Evolutionary conservation across 2,329 filamentous ascomycete species (phyloP).

Genomic region (Cercospora janseana): DNA sequence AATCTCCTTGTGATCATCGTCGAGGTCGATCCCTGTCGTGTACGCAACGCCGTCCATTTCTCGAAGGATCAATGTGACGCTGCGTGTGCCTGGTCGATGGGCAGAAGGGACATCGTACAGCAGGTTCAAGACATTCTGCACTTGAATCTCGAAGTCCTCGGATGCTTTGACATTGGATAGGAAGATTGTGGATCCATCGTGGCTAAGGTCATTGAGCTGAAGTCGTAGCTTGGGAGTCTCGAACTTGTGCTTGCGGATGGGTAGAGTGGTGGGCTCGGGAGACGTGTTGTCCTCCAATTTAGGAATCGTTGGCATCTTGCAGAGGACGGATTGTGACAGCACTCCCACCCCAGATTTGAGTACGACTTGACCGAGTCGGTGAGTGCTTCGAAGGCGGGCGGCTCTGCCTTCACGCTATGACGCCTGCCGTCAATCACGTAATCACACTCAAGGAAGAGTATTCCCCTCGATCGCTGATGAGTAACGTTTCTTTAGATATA

Average conservation of each 20-base stretch:
- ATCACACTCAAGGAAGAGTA: no score
- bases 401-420: no score
- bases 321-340: background rate
- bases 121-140: slow-evolving; percentile 65
- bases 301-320: slow-evolving; percentile 18
- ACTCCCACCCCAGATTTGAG: background rate
- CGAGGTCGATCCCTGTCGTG: slow-evolving; percentile 75
- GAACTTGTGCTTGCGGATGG: slow-evolving; percentile 35
- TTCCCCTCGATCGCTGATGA: background rate
- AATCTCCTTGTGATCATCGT: slow-evolving; percentile 87
- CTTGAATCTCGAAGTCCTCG: slow-evolving; percentile 59
- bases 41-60: slow-evolving; percentile 84
- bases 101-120: slow-evolving; percentile 59
- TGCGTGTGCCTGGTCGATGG: slow-evolving; percentile 65
- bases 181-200: slow-evolving; percentile 64
- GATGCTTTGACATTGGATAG: slow-evolving; percentile 64
- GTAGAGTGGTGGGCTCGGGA: slow-evolving; percentile 18
- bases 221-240: slow-evolving; percentile 49
- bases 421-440: no score
- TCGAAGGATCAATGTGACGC: slow-evolving; percentile 78
- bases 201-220: slow-evolving; percentile 50
- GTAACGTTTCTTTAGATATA: background rate
- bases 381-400: background rate
- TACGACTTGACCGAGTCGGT: background rate
- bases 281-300: slow-evolving; percentile 20